Evolutionary conservation across 2,329 filamentous ascomycete genomes (phyloP).

Genomic region (Rasamsonia emersonii): DNA sequence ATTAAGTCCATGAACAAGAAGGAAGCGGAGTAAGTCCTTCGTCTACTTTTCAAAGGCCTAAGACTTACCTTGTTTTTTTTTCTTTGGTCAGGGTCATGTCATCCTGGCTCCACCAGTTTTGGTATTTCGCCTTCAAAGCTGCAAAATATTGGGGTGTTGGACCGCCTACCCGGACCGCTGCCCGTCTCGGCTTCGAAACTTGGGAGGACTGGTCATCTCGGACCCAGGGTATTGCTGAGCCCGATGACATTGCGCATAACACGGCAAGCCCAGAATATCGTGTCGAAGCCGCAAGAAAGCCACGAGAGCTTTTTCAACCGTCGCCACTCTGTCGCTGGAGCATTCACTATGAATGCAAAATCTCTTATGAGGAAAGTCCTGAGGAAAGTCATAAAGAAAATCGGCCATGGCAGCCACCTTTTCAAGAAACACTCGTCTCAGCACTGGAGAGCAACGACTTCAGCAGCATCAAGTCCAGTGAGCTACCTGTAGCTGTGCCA

Average conservation of each 20-base stretch:
- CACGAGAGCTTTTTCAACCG: conserved; percentile 5
- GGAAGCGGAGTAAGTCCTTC: conserved; percentile 16
- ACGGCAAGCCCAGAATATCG: background rate
- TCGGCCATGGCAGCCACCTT: conserved; percentile 6
- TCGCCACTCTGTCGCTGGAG: conserved; percentile 12
- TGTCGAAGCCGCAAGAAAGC: background rate
- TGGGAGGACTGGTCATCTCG: background rate
- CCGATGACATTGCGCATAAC: background rate
- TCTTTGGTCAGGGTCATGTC: conserved; percentile 8
- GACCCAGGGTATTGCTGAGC: background rate
- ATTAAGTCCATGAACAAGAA: conserved; percentile 14
- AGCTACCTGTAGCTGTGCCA: conserved; percentile 15
- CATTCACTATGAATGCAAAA: conserved; percentile 6
- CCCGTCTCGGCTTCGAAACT: conserved; percentile 10
- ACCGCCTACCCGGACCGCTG: conserved; percentile 18
- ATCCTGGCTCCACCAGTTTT: conserved; percentile 27
- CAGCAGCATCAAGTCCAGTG: conserved; percentile 14
- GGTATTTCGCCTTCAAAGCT: conserved; percentile 23
- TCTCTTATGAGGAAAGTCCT: background rate
- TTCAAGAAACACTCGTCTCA: conserved; percentile 10
- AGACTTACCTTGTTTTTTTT: background rate
- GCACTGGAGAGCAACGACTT: conserved; percentile 17
- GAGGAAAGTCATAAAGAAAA: background rate
- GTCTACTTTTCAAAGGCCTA: background rate
- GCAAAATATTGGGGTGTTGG: conserved; percentile 20